phyloP scores from a whole-genome alignment of 257 asterid genomes.

The Penstemon barbatus region DNA sequence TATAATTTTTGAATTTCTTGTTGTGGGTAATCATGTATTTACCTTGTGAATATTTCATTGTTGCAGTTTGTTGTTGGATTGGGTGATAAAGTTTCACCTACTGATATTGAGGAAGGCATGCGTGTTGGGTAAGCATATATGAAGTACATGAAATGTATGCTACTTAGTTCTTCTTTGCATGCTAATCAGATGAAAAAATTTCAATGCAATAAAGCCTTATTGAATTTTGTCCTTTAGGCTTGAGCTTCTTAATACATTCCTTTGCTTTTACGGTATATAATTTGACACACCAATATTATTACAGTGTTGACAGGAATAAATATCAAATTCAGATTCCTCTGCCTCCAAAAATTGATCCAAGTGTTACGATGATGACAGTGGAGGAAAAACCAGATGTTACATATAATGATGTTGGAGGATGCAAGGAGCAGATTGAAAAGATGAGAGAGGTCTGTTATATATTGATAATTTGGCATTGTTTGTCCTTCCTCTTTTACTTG shows the following conservation, averaged over 20 bases:
- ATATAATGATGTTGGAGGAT: slow-evolving; percentile 96
- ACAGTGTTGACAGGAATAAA: slow-evolving; percentile 92
- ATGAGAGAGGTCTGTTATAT: slow-evolving; percentile 80
- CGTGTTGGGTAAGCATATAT: slow-evolving; percentile 73
- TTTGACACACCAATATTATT: slow-evolving; percentile 27
- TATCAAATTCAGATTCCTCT: slow-evolving; percentile 97
- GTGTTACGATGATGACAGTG: slow-evolving; percentile 99
- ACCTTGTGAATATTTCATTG: slow-evolving; percentile 21
- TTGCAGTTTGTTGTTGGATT: slow-evolving; percentile 93
- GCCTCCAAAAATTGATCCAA: slow-evolving; percentile 99
- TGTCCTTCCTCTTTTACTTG: neutral
- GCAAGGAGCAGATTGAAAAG: slow-evolving; percentile 98
- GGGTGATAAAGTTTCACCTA: slow-evolving; percentile 96
- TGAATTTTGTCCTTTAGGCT: slow-evolving; percentile 10
- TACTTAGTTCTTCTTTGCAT: neutral
- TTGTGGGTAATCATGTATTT: slow-evolving; percentile 2
- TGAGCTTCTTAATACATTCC: neutral
- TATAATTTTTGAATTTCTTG: neutral
- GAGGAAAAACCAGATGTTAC: slow-evolving; percentile 99
- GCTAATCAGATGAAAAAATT: neutral
- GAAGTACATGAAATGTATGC: neutral
- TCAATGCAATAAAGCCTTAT: neutral
- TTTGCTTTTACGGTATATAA: slow-evolving; percentile 17
- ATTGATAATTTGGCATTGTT: neutral
- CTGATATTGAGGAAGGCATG: slow-evolving; percentile 99